phyloP scores from a whole-genome alignment of 2,329 filamentous ascomycete species.

The Penicillium verrucosum region DNA sequence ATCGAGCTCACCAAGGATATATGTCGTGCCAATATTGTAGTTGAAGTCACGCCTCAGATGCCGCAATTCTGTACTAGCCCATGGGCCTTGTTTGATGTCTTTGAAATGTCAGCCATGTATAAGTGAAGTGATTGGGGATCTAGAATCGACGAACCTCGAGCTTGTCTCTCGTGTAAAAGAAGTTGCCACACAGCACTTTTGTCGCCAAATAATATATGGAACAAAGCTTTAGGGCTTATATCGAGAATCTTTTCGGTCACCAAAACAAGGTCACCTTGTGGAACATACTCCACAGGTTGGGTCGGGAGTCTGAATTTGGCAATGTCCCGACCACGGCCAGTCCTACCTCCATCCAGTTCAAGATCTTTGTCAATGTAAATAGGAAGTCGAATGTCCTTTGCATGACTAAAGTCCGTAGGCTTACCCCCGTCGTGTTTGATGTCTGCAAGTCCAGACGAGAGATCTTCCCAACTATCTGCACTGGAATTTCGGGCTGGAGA shows the following conservation, averaged over 20 bases:
- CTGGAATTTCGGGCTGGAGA: slow-evolving; percentile 63
- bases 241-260: slow-evolving; percentile 80
- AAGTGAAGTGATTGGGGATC: not conserved
- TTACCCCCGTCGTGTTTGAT: slow-evolving; percentile 49
- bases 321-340: slow-evolving; percentile 44
- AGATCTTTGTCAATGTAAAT: slow-evolving; percentile 63
- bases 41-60: slow-evolving; percentile 74
- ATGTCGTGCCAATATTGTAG: slow-evolving; percentile 68
- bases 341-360: slow-evolving; percentile 45
- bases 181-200: slow-evolving; percentile 92
- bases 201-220: slow-evolving; percentile 94
- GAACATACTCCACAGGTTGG: slow-evolving; percentile 78
- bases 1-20: slow-evolving; percentile 57
- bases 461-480: slow-evolving; percentile 87
- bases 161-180: slow-evolving; percentile 78
- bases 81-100: slow-evolving; percentile 81
- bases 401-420: slow-evolving; percentile 35
- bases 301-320: slow-evolving; percentile 78
- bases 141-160: slow-evolving; percentile 50
- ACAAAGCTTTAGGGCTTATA: slow-evolving; percentile 88
- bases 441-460: slow-evolving; percentile 57
- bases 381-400: slow-evolving; percentile 54
- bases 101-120: slow-evolving; percentile 16
- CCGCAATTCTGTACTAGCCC: slow-evolving; percentile 68
- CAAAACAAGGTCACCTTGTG: slow-evolving; percentile 72